phyloP scores from a whole-genome alignment of 768 basidiomycete genomes.

The Lentinula sp. region DNA sequence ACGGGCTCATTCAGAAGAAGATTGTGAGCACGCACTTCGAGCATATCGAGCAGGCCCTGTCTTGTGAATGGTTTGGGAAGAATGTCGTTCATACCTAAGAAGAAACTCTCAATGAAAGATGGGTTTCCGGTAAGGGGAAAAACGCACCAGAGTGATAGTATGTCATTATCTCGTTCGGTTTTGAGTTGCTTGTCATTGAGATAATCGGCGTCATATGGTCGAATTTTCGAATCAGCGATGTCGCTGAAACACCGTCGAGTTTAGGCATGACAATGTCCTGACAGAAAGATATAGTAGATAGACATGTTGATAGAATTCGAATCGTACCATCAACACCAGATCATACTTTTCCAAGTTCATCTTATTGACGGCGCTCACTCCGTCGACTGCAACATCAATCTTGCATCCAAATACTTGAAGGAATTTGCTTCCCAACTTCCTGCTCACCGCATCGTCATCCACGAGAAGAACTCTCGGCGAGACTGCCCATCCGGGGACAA shows the following conservation, averaged over 20 bases:
- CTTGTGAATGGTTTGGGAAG: constrained; percentile 97
- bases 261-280: constrained; percentile 96
- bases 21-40: constrained; percentile 53
- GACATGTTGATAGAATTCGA: not conserved
- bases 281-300: not conserved
- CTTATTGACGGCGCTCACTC: constrained; percentile 86
- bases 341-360: constrained; percentile 98
- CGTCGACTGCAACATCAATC: constrained; percentile 92
- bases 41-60: constrained; percentile 83
- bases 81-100: constrained; percentile 88
- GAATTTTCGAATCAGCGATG: constrained; percentile 90
- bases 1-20: not conserved
- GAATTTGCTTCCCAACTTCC: constrained; percentile 87
- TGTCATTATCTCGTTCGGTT: constrained; percentile 88
- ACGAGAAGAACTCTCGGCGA: constrained; percentile 89
- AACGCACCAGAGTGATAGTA: constrained; percentile 69
- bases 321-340: constrained; percentile 80
- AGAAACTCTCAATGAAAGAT: not conserved
- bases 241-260: constrained; percentile 84
- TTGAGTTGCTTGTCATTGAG: constrained; percentile 95
- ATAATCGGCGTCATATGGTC: constrained; percentile 96
- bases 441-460: constrained; percentile 91
- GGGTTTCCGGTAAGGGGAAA: not conserved
- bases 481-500: constrained; percentile 87
- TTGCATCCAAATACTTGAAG: constrained; percentile 93